Evolutionary conservation across 305 asterid genomes (phyloP).

Genomic region (Solanum hybrid): DNA sequence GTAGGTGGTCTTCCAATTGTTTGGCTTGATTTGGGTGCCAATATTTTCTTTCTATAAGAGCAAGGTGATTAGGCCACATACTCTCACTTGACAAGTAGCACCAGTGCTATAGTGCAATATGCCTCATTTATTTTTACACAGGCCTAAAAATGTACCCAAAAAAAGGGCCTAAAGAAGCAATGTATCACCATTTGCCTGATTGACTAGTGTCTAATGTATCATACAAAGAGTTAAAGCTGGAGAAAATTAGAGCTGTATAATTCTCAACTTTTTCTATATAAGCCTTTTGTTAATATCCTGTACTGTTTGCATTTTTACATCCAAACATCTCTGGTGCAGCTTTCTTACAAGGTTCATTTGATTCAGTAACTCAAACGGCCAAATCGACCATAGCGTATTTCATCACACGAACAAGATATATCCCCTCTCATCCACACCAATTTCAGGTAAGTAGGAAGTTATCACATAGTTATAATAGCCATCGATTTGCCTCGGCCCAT

Average conservation of each 20-base stretch:
- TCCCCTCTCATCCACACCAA: background rate
- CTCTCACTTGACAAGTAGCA: background rate
- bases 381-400: background rate
- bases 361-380: background rate
- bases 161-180: background rate
- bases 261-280: background rate
- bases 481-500: conserved; percentile 88
- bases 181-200: background rate
- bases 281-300: background rate
- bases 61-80: background rate
- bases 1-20: background rate
- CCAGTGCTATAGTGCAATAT: background rate
- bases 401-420: background rate
- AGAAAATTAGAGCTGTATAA: background rate
- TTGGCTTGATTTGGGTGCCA: background rate
- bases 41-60: background rate
- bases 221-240: background rate
- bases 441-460: background rate
- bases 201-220: background rate
- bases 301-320: background rate
- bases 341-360: background rate
- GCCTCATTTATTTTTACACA: background rate
- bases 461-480: conserved; percentile 32
- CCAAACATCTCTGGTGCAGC: background rate
- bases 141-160: background rate